Evolutionary conservation across 2,329 filamentous ascomycete species (phyloP), one percentile per base, ranked within the genome.

Genomic region (Sphaerulina musiva): DNA sequence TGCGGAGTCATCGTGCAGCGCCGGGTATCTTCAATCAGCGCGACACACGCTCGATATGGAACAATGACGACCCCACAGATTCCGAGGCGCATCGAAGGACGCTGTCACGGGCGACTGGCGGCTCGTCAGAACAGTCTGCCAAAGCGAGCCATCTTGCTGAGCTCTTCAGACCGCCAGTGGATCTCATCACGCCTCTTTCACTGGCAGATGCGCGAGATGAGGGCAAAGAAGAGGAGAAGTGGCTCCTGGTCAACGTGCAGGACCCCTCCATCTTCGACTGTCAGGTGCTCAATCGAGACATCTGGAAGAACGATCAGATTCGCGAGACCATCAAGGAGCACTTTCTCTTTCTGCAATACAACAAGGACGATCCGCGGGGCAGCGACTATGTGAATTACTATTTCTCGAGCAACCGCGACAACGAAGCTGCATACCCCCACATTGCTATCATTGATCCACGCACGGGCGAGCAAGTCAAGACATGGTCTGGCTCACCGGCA

Each of bases 391-490:
- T 95, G 57, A 87, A 88, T 53, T 95, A 95, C 71, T 98, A 98
- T 74, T 91, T 97, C 68, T 80, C 83, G 51, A 63, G 59, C 51
- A 77, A 77, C 42, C 82, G 87, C 62, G 89, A 95, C 64, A 86
- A 86, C 66, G 80, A 84, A n/a, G 87, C 92, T 66, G 90, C 91
- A 63, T 98, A 95, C 68, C 93, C 93, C 5, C 91, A 98, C 68
- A 93, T 97, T 54, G 89, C 90, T 43, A 95, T 98, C 58, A 83
- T 98, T 58, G 93, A 98, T 64, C 93, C 93, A 1, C 81, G 93
- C 56, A 98, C 93, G 0, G 93, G 93, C 57, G 93, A 98, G 73
- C 90, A 96, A 71, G 88, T 98, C 69, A 98, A 98, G 74, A 82
- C 91, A 1, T 97, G 93, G 92, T 90, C 87, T 11, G 91, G 92